A percentile compares a stretch with the other conserved stretches of the same genome.
phyloP scores from a whole-genome alignment of 106 monocot genomes.

The Dendrobium officinale region DNA sequence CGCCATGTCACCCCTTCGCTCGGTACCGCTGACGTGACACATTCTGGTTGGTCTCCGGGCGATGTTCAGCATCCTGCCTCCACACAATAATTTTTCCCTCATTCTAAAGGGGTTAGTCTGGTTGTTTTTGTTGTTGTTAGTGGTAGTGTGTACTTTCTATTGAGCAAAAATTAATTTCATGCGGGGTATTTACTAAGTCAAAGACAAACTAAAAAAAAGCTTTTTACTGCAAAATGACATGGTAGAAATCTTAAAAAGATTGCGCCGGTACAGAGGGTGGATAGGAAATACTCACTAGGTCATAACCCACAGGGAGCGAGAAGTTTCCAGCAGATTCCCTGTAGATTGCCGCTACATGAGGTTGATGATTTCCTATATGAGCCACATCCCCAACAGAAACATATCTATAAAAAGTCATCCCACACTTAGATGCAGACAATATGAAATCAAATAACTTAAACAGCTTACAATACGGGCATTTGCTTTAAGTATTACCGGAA shows the following conservation, averaged over 20 bases:
- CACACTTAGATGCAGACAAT: background rate
- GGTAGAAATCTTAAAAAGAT: background rate
- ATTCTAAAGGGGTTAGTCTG: no score
- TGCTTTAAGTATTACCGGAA: background rate
- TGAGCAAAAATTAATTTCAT: no score
- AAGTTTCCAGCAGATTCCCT: slow-evolving; percentile 46
- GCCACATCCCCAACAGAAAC: slow-evolving; percentile 83
- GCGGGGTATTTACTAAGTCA: background rate
- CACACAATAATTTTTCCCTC: no score
- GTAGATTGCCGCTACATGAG: slow-evolving; percentile 75
- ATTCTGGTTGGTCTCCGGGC: no score
- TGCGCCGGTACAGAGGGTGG: background rate
- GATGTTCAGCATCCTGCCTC: no score
- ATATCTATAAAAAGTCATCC: slow-evolving; percentile 45
- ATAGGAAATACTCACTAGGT: slow-evolving; percentile 47
- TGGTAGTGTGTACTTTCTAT: no score
- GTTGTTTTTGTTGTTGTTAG: no score
- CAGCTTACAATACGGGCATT: no score
- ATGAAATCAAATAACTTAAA: background rate
- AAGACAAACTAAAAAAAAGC: background rate
- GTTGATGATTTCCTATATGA: slow-evolving; percentile 66
- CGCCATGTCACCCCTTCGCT: no score
- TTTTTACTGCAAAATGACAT: background rate
- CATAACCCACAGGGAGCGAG: slow-evolving; percentile 85
- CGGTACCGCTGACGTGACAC: no score